Evolutionary conservation across 345 rosid genomes (phyloP).

Genomic region (Leavenworthia alabamica): DNA sequence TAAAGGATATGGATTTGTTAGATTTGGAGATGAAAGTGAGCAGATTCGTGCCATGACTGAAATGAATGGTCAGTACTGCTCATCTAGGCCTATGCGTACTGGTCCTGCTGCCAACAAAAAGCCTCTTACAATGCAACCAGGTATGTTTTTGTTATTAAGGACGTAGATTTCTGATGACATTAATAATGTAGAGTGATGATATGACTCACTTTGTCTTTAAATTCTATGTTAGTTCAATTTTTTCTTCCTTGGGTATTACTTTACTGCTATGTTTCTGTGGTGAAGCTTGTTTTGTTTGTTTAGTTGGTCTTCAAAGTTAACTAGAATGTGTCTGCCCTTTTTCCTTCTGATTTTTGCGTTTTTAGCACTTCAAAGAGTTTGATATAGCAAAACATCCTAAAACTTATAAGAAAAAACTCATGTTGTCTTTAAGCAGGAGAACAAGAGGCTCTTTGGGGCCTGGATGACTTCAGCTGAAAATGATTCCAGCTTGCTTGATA

Average conservation of each 20-base stretch:
- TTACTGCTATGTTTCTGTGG: background rate
- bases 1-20: slow-evolving; percentile 96
- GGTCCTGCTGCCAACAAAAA: slow-evolving; percentile 92
- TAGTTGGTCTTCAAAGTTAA: slow-evolving; percentile 35
- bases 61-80: slow-evolving; percentile 83
- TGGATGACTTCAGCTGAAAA: slow-evolving; percentile 77
- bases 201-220: slow-evolving; percentile 1
- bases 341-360: slow-evolving; percentile 65
- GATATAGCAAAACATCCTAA: slow-evolving; percentile 52
- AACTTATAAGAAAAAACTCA: slow-evolving; percentile 78
- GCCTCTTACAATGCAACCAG: slow-evolving; percentile 54
- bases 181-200: background rate
- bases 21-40: slow-evolving; percentile 77
- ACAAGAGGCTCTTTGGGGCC: slow-evolving; percentile 96
- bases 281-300: slow-evolving; percentile 34
- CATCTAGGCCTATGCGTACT: slow-evolving; percentile 86
- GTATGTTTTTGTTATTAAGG: slow-evolving; percentile 36
- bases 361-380: slow-evolving; percentile 59
- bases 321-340: slow-evolving; percentile 6
- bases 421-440: slow-evolving; percentile 98
- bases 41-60: slow-evolving; percentile 85
- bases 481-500: slow-evolving; percentile 83
- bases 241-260: background rate
- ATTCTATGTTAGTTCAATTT: slow-evolving; percentile 29
- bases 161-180: background rate